Conservation (phyloP, 805 yeast species). For the Cyberlindnera misumaiensis region DNA sequence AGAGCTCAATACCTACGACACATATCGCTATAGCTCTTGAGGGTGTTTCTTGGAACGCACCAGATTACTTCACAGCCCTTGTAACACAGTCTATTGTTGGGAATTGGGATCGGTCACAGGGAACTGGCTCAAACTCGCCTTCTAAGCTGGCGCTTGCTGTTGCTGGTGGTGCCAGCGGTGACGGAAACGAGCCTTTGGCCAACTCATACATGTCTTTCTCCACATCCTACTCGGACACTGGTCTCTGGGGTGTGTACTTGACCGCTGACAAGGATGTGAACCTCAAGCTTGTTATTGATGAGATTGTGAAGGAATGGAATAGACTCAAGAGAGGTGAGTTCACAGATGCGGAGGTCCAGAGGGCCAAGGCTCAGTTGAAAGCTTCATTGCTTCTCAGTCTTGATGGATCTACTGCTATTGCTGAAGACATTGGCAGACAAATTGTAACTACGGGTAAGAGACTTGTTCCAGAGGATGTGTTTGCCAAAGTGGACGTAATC, state of each 20-base stretch:
- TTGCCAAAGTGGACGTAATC: conserved; percentile 64
- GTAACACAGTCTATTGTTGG: conserved; percentile 97
- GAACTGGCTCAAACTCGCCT: conserved; percentile 77
- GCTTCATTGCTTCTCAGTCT: conserved; percentile 84
- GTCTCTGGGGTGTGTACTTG: conserved; percentile 94
- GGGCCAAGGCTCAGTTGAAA: conserved; percentile 91
- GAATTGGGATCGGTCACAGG: conserved; percentile 92
- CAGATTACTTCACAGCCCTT: conserved; percentile 90
- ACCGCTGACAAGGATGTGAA: conserved; percentile 65
- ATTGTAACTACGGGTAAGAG: conserved; percentile 83
- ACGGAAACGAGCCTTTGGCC: conserved; percentile 62
- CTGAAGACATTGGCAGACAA: conserved; percentile 97
- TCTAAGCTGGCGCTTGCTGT: conserved; percentile 71
- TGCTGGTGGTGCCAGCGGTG: conserved; percentile 47
- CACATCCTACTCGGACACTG: conserved; percentile 95
- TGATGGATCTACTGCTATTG: conserved; percentile 93
- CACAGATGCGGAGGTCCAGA: conserved; percentile 78
- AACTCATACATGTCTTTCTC: conserved; percentile 96
- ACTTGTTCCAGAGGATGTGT: conserved; percentile 40
- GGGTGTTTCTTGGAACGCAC: conserved; percentile 96
- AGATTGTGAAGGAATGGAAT: conserved; percentile 81
- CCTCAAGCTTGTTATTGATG: conserved; percentile 62
- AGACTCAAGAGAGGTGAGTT: conserved; percentile 74
- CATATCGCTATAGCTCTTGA: conserved; percentile 94
- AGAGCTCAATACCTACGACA: conserved; percentile 77